Percentiles rank a stretch among this genome's conserved stretches.
These are phyloP conservation scores for Cyclotella sp. DNA, from an alignment of 108 stramenopile species.

Conservation along the genomic window DNA sequence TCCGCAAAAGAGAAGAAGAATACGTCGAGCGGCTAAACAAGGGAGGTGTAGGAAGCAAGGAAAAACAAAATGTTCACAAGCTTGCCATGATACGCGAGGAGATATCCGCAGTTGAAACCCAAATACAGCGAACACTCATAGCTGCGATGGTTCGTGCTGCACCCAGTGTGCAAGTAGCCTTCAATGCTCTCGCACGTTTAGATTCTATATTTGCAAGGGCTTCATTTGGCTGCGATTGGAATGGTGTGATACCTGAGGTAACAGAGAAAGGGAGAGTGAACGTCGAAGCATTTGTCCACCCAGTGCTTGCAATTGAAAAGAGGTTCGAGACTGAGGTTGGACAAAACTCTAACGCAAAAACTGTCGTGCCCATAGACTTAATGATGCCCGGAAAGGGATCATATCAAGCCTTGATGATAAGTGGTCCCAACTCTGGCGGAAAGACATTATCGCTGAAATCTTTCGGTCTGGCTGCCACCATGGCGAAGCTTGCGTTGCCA, in stretches of 20 bases:
- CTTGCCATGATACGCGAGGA: conserved; percentile 55
- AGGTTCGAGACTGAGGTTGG: conserved; percentile 14
- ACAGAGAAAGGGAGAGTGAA: conserved; percentile 41
- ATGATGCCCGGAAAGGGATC: conserved; percentile 43
- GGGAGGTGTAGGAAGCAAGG: not conserved
- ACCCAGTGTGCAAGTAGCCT: conserved; percentile 44
- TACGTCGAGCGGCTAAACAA: conserved; percentile 21
- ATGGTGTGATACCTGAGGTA: conserved; percentile 58
- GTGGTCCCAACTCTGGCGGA: conserved; percentile 83
- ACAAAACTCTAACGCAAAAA: not conserved
- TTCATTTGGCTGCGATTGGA: conserved; percentile 60
- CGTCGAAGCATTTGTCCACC: conserved; percentile 62
- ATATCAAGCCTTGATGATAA: conserved; percentile 60
- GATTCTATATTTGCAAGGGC: conserved; percentile 80
- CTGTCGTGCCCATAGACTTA: conserved; percentile 73
- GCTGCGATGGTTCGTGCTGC: conserved; percentile 47
- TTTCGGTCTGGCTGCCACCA: conserved; percentile 53
- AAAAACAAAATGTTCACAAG: conserved; percentile 26
- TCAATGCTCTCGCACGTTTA: conserved; percentile 64
- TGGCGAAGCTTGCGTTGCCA: conserved; percentile 14
- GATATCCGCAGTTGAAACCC: conserved; percentile 50
- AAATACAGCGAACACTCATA: conserved; percentile 53
- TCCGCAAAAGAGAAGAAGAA: conserved; percentile 57
- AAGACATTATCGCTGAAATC: conserved; percentile 83
- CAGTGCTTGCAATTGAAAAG: conserved; percentile 53